These are phyloP conservation scores for Saccharomycopsis babjevae DNA, from an alignment of 805 yeast genomes.

Conservation along the genomic window DNA sequence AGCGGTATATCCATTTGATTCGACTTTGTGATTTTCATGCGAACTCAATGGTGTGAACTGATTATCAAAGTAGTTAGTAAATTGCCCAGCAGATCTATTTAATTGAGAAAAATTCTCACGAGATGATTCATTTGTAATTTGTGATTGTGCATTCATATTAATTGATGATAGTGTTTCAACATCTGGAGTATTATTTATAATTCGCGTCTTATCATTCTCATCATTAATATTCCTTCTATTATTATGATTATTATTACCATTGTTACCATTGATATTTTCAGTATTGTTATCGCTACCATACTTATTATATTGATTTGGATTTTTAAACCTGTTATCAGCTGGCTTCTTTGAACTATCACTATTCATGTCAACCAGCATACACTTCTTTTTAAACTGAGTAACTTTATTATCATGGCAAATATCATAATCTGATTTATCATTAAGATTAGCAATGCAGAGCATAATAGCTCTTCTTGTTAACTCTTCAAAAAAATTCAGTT, in stretches of 20 bases:
- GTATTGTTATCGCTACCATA: not conserved
- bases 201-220: not conserved
- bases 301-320: not conserved
- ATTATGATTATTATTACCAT: no score
- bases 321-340: not conserved
- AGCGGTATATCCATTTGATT: not conserved
- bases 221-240: not conserved
- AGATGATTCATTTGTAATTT: not conserved
- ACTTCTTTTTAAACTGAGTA: not conserved
- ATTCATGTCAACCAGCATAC: not conserved
- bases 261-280: no score
- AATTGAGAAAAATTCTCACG: not conserved
- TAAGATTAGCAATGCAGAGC: slow-evolving; percentile 9
- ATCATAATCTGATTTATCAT: slow-evolving; percentile 3
- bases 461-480: slow-evolving; percentile 9
- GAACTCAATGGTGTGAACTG: not conserved
- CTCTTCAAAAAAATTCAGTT: slow-evolving; percentile 5
- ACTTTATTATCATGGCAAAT: slow-evolving; percentile 5
- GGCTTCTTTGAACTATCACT: not conserved
- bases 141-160: not conserved
- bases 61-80: not conserved
- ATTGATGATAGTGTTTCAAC: not conserved
- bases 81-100: not conserved
- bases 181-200: not conserved
- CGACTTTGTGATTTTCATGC: not conserved